Percentiles rank a stretch among this genome's conserved stretches.
Evolutionary conservation across 805 yeast genomes (phyloP).

Genomic region (Kuraishia floccosa): DNA sequence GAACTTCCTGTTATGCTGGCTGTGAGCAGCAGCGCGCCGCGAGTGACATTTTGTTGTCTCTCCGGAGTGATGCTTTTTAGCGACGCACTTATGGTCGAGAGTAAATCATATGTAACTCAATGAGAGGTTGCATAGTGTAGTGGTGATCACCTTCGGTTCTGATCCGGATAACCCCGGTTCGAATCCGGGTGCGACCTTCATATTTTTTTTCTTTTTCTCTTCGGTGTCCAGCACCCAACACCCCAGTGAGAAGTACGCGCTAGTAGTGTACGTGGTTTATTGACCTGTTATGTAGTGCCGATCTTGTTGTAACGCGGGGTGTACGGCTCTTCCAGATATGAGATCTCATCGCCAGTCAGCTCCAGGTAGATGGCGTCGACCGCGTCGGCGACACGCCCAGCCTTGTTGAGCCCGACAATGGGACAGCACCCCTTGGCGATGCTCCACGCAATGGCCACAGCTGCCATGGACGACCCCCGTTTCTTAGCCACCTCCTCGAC

Average conservation of each 20-base stretch:
- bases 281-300: no score
- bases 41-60: no score
- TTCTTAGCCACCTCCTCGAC: constrained; percentile 46
- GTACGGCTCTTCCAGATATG: constrained; percentile 26
- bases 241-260: no score
- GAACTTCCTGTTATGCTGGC: no score
- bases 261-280: no score
- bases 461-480: constrained; percentile 38
- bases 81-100: no score
- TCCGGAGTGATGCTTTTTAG: no score
- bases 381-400: constrained; percentile 42
- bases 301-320: neutral
- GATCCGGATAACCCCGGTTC: constrained; percentile 79
- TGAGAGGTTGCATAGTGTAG: constrained; percentile 62
- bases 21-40: no score
- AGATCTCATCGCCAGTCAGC: constrained; percentile 24
- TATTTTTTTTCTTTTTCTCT: constrained; percentile 8
- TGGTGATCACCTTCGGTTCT: constrained; percentile 75
- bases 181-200: constrained; percentile 73
- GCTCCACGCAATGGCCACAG: constrained; percentile 43
- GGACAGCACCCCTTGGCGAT: constrained; percentile 39
- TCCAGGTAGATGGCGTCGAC: constrained; percentile 26
- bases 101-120: no score
- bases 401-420: constrained; percentile 40
- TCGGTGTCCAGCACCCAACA: no score